Percentiles rank a stretch among this genome's conserved stretches.
Evolutionary conservation across 225 moss, liverwort and hornwort genomes (phyloP).

Genomic region (Rhytidiadelphus loreus): DNA sequence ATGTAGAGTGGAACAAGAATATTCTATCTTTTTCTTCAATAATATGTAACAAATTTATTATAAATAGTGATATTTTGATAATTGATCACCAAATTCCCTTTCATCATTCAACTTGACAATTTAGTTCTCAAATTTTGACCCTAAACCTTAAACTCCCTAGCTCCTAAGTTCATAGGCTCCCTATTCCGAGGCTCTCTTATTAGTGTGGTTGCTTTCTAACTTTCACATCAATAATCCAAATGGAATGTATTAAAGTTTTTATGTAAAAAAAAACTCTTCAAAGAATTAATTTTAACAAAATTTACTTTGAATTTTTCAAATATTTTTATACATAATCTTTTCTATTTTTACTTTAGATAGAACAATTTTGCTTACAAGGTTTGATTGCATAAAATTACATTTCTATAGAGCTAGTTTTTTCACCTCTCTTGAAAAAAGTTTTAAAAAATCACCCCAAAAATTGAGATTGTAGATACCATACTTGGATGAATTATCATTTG

Average conservation of each 20-base stretch:
- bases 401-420: background rate
- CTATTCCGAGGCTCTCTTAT: background rate
- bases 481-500: background rate
- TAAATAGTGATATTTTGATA: background rate
- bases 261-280: no score
- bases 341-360: background rate
- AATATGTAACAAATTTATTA: background rate
- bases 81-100: background rate
- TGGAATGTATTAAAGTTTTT: background rate
- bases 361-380: background rate
- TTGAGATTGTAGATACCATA: background rate
- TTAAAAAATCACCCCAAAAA: background rate
- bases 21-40: background rate
- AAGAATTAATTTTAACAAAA: no score
- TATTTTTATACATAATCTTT: accelerated
- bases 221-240: background rate
- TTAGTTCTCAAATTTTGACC: background rate
- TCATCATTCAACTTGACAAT: background rate
- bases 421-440: background rate
- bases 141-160: background rate
- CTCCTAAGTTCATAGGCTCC: accelerated
- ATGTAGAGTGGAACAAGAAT: background rate
- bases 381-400: background rate
- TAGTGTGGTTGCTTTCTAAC: background rate
- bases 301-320: background rate